Evolutionary conservation across 306 rosid genomes (phyloP).

Genomic region (Ziziphus jujuba): DNA sequence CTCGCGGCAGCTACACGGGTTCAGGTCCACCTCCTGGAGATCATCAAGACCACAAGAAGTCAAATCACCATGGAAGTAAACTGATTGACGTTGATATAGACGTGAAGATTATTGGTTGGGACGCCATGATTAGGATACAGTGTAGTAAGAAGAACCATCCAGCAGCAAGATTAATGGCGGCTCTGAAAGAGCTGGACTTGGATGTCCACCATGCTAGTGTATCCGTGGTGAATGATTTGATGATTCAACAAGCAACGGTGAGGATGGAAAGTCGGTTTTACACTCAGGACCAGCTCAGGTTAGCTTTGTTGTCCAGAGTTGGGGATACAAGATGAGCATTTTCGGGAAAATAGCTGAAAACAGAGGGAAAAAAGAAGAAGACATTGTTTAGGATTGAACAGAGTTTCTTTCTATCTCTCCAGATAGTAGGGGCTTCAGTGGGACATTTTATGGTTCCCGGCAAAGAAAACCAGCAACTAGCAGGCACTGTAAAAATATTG

Average conservation of each 20-base stretch:
- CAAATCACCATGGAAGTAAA: conserved; percentile 21
- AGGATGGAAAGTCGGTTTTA: conserved; percentile 81
- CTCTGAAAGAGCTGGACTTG: conserved; percentile 81
- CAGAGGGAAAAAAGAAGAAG: neutral
- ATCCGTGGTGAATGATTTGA: conserved; percentile 84
- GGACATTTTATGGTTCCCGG: conserved; percentile 64
- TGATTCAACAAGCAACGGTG: conserved; percentile 95
- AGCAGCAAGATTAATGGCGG: conserved; percentile 81
- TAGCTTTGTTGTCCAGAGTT: conserved; percentile 61
- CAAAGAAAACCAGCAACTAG: conserved; percentile 13
- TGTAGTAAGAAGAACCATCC: conserved; percentile 90
- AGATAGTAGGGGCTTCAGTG: conserved; percentile 31
- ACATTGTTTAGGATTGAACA: neutral
- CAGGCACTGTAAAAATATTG: conserved; percentile 38
- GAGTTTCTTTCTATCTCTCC: conserved; percentile 13
- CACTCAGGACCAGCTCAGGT: conserved; percentile 87
- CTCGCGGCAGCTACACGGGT: conserved; percentile 28
- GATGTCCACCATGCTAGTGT: conserved; percentile 94
- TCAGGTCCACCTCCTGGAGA: conserved; percentile 27
- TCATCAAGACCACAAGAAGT: conserved; percentile 32
- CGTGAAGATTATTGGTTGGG: conserved; percentile 94
- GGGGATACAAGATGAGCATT: conserved; percentile 41
- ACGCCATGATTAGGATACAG: conserved; percentile 85
- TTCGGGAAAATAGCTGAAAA: neutral
- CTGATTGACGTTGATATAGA: conserved; percentile 68